phyloP scores from a whole-genome alignment of 2,329 filamentous ascomycete genomes.

The Claviceps paspali region DNA sequence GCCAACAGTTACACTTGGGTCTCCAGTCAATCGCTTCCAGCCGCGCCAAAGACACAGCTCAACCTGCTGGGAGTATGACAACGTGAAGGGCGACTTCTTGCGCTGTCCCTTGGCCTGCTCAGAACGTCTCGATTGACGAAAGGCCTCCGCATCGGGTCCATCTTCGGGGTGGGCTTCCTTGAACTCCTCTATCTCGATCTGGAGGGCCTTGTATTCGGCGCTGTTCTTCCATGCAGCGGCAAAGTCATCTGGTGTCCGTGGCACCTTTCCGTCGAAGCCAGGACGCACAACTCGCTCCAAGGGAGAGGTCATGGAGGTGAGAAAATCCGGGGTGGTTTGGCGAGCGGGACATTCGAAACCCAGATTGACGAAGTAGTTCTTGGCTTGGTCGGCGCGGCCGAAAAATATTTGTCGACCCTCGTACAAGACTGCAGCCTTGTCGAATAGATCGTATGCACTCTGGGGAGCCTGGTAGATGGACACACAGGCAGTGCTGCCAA shows the following conservation, averaged over 20 bases:
- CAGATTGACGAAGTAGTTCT: conserved; percentile 49
- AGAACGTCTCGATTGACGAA: conserved; percentile 36
- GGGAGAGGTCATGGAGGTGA: conserved; percentile 53
- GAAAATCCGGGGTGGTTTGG: conserved; percentile 55
- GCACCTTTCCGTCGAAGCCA: conserved; percentile 40
- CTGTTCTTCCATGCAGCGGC: conserved; percentile 42
- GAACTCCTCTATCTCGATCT: conserved; percentile 40
- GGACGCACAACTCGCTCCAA: conserved; percentile 38
- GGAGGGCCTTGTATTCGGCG: conserved; percentile 32
- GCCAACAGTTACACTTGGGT: conserved; percentile 58
- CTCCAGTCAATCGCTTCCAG: conserved; percentile 60
- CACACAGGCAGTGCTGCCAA: conserved; percentile 48
- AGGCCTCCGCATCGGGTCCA: conserved; percentile 39
- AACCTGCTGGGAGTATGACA: conserved; percentile 64
- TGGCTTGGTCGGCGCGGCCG: conserved; percentile 43
- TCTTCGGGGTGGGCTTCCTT: conserved; percentile 36
- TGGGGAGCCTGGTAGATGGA: conserved; percentile 61
- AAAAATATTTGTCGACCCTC: conserved; percentile 49
- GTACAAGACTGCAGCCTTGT: conserved; percentile 43
- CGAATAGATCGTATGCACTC: conserved; percentile 47
- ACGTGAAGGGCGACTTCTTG: conserved; percentile 62
- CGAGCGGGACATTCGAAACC: conserved; percentile 53
- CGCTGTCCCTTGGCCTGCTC: conserved; percentile 46
- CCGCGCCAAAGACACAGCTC: conserved; percentile 68
- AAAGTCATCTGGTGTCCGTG: conserved; percentile 47